Base-by-base conservation (phyloP, 2,329 filamentous ascomycete genomes). In the Alternaria sp. region DNA sequence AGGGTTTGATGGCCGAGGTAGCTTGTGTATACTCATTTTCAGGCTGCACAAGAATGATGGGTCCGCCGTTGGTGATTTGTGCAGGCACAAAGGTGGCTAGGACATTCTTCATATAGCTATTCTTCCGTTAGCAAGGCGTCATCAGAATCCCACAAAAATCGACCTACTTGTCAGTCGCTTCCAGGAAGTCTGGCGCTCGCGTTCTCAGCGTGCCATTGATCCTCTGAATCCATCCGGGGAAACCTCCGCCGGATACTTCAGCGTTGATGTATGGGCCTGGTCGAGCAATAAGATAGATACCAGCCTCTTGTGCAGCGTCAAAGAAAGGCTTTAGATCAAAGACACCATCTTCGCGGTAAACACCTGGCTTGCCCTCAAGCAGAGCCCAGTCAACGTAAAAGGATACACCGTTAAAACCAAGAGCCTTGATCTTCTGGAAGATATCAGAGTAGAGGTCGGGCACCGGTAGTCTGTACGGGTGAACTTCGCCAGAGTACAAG, bases 301-400 rank as follows among this genome's bases (percentile, higher is more conserved):
- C 91, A 6, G 90, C 88, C 61, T 90, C 78, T 21, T 83, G 81
- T 0, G 92, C 91, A 4, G 90, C 91, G 5, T 90, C 86, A 65
- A 93, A 93, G 77, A 95, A 93, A 0, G 88, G 87, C 63, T 91
- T 84, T 4, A 91, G 80, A 13, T 85, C 87, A 67, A 93, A 91
- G 14, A 93, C 82, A 0, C 90, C 91, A 2, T 91, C 86, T 1
- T 87, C 88, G 8, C 81, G 81, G 69, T 92, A 93, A 3, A 86
- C 80, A 1, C 90, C 91, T 0, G 82, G 87, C 58, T 89, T 88
- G 2, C 90, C 90, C 73, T 95, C 91, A 0, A 92, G 75, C 2
- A 94, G 79, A 3, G 89, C 90, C 92, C 91, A 96, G 67, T 93
- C 85, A 6, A 88, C 82, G 69, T 94, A 94, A 74, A 93, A 92